phyloP scores from a whole-genome alignment of 1,284 basidiomycete species.

The Rhodotorula sp. region DNA sequence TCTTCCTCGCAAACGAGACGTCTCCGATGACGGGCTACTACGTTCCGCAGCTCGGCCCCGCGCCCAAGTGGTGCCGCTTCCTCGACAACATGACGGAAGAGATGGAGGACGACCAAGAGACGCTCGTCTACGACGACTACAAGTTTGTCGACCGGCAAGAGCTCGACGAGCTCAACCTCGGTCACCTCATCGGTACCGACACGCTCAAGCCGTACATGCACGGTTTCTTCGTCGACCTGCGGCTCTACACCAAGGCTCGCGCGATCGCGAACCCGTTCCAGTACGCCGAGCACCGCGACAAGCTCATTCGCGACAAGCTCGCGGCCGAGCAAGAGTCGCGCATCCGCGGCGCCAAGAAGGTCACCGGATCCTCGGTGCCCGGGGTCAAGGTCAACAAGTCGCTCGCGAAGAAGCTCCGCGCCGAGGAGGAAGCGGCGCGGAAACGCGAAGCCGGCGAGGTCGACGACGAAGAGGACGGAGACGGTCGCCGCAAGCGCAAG shows the following conservation, averaged over 20 bases:
- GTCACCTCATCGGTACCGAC: slow-evolving; percentile 89
- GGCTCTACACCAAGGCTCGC: slow-evolving; percentile 91
- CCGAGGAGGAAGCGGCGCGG: slow-evolving; percentile 69
- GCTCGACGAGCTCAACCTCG: slow-evolving; percentile 83
- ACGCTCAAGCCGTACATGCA: slow-evolving; percentile 99
- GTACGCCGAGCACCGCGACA: slow-evolving; percentile 90
- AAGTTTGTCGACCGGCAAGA: slow-evolving; percentile 93
- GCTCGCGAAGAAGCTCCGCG: slow-evolving; percentile 79
- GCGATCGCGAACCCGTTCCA: slow-evolving; percentile 94
- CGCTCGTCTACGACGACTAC: slow-evolving; percentile 82
- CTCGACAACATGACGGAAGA: slow-evolving; percentile 98
- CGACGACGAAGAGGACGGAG: slow-evolving; percentile 26
- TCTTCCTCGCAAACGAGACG: slow-evolving; percentile 88
- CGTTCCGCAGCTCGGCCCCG: slow-evolving; percentile 92
- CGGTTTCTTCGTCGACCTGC: slow-evolving; percentile 94
- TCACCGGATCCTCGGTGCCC: slow-evolving; percentile 37
- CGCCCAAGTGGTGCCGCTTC: slow-evolving; percentile 95
- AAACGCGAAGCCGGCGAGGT: slow-evolving; percentile 48
- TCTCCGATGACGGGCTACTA: slow-evolving; percentile 89
- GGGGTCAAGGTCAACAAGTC: slow-evolving; percentile 80
- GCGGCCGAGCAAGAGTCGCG: slow-evolving; percentile 89
- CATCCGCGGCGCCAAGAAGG: slow-evolving; percentile 67
- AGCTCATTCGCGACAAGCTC: slow-evolving; percentile 79
- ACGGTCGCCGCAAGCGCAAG: slow-evolving; percentile 51
- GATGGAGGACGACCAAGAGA: slow-evolving; percentile 73